Percentiles rank a stretch among this genome's conserved stretches.
Conservation (phyloP, 2,329 filamentous ascomycete species). For the Arthrobotrys iridis region DNA sequence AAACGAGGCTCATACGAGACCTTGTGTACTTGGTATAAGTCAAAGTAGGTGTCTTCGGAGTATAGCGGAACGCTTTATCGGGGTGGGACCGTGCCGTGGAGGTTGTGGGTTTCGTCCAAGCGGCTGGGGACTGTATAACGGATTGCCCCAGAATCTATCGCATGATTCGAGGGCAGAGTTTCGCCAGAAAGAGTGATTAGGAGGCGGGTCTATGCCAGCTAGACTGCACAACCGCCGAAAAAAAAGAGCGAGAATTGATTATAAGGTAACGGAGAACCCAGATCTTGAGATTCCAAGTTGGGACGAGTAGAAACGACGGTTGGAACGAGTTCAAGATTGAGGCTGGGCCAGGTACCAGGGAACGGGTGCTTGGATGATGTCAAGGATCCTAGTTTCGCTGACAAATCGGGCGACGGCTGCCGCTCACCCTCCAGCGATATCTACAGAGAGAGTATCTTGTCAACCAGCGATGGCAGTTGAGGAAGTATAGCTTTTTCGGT, state of each 20-base stretch:
- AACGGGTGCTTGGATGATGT: constrained; percentile 26
- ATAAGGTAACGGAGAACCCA: neutral
- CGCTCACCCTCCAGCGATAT: neutral
- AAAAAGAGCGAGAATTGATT: neutral
- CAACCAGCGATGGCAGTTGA: neutral
- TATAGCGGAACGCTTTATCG: neutral
- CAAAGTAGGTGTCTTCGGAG: neutral
- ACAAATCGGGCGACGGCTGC: constrained; percentile 30
- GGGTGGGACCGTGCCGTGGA: neutral
- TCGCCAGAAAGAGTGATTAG: neutral
- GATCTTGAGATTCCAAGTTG: neutral
- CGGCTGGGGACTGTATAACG: constrained; percentile 1
- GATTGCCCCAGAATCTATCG: constrained; percentile 26
- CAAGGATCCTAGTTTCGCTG: constrained; percentile 37
- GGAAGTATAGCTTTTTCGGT: too few species aligned
- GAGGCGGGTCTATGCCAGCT: constrained; percentile 33
- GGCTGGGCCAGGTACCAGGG: constrained; percentile 12
- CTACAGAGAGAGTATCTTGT: neutral
- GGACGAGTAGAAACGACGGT: neutral
- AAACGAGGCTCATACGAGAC: constrained; percentile 11
- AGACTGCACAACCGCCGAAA: neutral
- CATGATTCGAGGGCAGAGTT: constrained; percentile 22
- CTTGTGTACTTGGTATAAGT: neutral
- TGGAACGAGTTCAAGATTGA: constrained; percentile 2
- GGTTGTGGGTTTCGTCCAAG: neutral